These are phyloP conservation scores for Tripterygium wilfordii DNA, from an alignment of 177 flowering plant species.

Conservation along the genomic window DNA sequence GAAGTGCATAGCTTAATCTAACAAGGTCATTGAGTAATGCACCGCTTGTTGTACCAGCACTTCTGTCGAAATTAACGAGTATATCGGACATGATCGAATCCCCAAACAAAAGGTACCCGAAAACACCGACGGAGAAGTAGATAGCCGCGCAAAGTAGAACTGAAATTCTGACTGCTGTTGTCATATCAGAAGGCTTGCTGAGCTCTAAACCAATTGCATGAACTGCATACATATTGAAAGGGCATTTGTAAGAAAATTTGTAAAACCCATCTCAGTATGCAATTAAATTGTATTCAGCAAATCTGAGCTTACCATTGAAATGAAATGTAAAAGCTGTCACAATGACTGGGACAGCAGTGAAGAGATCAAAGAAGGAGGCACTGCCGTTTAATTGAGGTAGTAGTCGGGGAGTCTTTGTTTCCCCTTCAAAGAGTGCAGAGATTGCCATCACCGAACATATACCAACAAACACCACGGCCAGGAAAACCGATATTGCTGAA, in stretches of 20 bases:
- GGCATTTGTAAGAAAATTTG: not conserved
- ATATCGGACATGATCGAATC: constrained; percentile 68
- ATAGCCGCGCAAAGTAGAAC: constrained; percentile 61
- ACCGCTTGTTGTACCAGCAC: constrained; percentile 35
- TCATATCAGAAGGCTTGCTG: constrained; percentile 52
- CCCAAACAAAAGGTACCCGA: constrained; percentile 85
- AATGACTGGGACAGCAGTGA: constrained; percentile 90
- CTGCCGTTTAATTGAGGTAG: constrained; percentile 47
- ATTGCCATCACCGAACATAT: constrained; percentile 73
- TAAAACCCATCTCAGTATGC: not conserved
- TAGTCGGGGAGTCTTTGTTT: constrained; percentile 44
- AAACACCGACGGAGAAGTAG: constrained; percentile 65
- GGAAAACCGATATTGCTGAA: constrained; percentile 69
- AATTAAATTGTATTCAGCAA: not conserved
- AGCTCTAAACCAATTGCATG: constrained; percentile 81
- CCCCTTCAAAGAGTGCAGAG: constrained; percentile 49
- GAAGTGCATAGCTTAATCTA: constrained; percentile 83
- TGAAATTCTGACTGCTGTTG: constrained; percentile 52
- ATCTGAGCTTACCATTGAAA: constrained; percentile 65
- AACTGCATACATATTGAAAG: constrained; percentile 38
- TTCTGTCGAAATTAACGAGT: constrained; percentile 66
- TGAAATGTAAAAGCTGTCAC: constrained; percentile 95
- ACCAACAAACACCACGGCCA: constrained; percentile 79
- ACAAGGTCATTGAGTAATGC: constrained; percentile 57
- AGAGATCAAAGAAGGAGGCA: constrained; percentile 63